Evolutionary conservation across 306 rosid species (phyloP).

Genomic region (Gastrolobium bilobum): DNA sequence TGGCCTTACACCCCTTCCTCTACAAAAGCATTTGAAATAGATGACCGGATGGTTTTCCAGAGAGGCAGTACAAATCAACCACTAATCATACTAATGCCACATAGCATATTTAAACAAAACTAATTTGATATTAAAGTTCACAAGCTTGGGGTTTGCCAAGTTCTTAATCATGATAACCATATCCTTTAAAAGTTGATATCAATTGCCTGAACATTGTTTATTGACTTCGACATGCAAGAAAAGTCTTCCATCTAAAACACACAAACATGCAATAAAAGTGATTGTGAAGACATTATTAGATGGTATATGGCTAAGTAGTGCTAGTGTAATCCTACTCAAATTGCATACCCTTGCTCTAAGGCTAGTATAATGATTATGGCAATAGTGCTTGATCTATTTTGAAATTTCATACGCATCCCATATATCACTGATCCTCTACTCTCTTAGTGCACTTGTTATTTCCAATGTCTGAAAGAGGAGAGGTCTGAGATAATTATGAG

Average conservation of each 20-base stretch:
- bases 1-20: background rate
- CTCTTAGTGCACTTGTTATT: background rate
- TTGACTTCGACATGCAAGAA: background rate
- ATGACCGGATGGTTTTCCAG: background rate
- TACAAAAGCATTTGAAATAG: background rate
- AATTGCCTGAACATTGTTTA: background rate
- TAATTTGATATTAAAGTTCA: background rate
- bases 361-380: background rate
- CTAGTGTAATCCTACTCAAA: background rate
- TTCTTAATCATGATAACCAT: slow-evolving; percentile 12
- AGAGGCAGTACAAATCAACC: slow-evolving; percentile 11
- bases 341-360: background rate
- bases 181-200: background rate
- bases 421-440: slow-evolving; percentile 25
- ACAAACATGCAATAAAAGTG: background rate
- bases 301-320: background rate
- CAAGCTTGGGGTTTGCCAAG: background rate
- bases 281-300: background rate
- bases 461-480: background rate
- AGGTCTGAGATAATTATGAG: slow-evolving; percentile 3
- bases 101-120: background rate
- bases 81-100: background rate
- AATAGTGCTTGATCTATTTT: slow-evolving; percentile 7
- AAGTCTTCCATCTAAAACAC: slow-evolving; percentile 15
- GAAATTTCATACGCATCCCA: background rate